Evolutionary conservation across 441 rosid genomes (phyloP).

Genomic region (Isatis lusitanica): DNA sequence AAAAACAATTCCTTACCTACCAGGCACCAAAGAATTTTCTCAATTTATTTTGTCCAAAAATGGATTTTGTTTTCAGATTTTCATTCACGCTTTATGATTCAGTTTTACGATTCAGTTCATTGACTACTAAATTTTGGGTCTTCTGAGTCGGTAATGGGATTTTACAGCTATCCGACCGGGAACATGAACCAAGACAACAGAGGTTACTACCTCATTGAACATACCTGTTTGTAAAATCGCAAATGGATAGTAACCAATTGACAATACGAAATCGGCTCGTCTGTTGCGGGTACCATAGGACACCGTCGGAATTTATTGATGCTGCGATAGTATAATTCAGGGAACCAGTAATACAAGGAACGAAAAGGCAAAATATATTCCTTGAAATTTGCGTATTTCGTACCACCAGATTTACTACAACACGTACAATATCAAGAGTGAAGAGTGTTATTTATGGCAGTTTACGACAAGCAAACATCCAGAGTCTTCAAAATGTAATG

Average conservation of each 20-base stretch:
- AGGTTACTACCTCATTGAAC: neutral
- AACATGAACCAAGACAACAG: neutral
- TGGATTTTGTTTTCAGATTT: neutral
- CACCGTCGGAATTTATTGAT: neutral
- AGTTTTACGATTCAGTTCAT: neutral
- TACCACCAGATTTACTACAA: neutral
- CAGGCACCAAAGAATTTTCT: neutral
- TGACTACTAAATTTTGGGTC: neutral
- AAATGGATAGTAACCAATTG: neutral
- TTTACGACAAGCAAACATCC: constrained; percentile 1
- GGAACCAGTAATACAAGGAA: neutral
- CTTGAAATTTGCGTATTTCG: neutral
- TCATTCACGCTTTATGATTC: neutral
- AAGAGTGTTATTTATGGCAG: neutral
- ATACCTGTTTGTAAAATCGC: neutral
- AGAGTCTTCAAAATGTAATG: neutral
- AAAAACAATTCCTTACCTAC: neutral
- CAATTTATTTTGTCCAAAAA: neutral
- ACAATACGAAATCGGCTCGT: neutral
- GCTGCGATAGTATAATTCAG: neutral
- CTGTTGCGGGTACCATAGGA: too few relatives aligned
- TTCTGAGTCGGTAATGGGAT: neutral
- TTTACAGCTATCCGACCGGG: neutral
- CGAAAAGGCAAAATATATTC: too few relatives aligned
- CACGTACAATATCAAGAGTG: neutral